A percentile compares a stretch with the other conserved stretches of the same genome.
These are phyloP conservation scores for Ceratobasidium sp. DNA, from an alignment of 1,284 basidiomycete species.

Conservation along the genomic window DNA sequence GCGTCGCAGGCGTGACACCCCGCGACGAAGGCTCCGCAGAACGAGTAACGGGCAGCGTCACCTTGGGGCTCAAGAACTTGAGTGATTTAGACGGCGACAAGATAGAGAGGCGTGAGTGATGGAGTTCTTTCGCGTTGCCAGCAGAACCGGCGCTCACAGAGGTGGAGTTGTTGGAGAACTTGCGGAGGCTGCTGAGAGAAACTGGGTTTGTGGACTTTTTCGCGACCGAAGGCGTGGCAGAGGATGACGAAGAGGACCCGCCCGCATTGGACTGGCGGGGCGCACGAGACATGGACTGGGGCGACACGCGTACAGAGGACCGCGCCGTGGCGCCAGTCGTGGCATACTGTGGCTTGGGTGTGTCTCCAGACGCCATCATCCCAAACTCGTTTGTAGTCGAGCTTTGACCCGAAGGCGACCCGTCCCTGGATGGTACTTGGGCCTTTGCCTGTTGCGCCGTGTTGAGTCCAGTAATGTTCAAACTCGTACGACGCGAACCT, in stretches of 20 bases:
- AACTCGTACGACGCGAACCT: conserved; percentile 69
- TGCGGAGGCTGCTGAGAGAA: conserved; percentile 78
- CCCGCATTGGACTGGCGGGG: conserved; percentile 69
- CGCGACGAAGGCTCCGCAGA: conserved; percentile 65
- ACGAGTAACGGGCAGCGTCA: conserved; percentile 69
- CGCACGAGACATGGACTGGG: conserved; percentile 67
- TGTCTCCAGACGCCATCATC: conserved; percentile 65
- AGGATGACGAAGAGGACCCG: conserved; percentile 58
- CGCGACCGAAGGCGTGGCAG: conserved; percentile 58
- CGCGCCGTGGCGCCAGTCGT: conserved; percentile 54
- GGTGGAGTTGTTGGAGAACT: conserved; percentile 73
- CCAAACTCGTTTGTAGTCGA: conserved; percentile 79
- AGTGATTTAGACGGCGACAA: conserved; percentile 84
- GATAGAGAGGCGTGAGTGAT: conserved; percentile 70
- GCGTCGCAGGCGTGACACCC: conserved; percentile 66
- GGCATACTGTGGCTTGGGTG: conserved; percentile 44
- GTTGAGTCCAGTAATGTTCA: conserved; percentile 58
- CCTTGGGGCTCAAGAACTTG: conserved; percentile 82
- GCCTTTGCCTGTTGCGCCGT: conserved; percentile 55
- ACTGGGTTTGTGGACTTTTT: conserved; percentile 74
- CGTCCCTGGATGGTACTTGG: conserved; percentile 67
- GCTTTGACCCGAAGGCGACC: conserved; percentile 67
- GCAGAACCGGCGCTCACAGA: conserved; percentile 54
- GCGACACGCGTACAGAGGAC: conserved; percentile 70
- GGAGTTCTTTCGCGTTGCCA: conserved; percentile 56